Conservation (phyloP, 345 rosid species). For the Hirschfeldia incana region DNA sequence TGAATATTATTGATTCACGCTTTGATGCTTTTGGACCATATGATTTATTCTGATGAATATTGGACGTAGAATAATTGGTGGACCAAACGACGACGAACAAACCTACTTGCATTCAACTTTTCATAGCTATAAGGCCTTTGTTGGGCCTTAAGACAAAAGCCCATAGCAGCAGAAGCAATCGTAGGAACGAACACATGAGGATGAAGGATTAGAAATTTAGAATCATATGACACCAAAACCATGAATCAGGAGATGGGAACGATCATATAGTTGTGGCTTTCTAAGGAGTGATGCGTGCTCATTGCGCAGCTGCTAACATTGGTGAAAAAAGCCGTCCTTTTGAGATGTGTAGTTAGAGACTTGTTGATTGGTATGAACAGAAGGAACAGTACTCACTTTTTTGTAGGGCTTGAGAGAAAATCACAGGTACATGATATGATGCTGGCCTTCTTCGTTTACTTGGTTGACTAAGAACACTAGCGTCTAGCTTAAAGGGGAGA, state of each 20-base stretch:
- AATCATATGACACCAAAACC: no score
- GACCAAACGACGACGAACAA: conserved; percentile 10
- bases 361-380: not conserved
- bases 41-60: conserved; percentile 14
- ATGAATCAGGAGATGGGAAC: no score
- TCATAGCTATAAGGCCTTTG: not conserved
- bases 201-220: no score
- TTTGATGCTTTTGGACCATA: conserved; percentile 36
- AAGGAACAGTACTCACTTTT: not conserved
- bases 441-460: conserved; percentile 68
- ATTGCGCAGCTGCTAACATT: no score
- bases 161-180: not conserved
- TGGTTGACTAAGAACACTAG: conserved; percentile 80
- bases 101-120: conserved; percentile 29
- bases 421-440: conserved; percentile 72
- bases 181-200: no score
- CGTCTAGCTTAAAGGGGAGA: conserved; percentile 17
- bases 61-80: conserved; percentile 24
- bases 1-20: conserved; percentile 11
- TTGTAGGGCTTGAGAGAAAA: conserved; percentile 74
- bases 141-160: not conserved
- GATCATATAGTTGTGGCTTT: no score
- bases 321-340: not conserved
- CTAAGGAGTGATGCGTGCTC: no score
- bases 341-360: not conserved